Evolutionary conservation across 169 alveolate genomes (phyloP), one percentile per base, ranked within the genome.

Genomic region (Eimeria falciformis): DNA sequence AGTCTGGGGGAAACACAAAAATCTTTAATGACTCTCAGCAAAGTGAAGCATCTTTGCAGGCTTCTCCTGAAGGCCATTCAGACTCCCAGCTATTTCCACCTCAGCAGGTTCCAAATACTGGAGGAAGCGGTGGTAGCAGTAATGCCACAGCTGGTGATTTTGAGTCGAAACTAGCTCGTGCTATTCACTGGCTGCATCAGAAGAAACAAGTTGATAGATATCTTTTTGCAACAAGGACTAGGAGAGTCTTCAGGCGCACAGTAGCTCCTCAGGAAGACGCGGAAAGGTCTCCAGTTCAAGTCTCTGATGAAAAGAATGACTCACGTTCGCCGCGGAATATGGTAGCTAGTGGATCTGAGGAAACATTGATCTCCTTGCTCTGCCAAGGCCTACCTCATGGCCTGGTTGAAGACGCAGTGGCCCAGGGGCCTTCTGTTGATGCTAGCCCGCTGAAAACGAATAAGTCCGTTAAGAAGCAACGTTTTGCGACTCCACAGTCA

Each of bases 161-260:
- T 43, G 89, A 79, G 75, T 79, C 89, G 2, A 79, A 55, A 53
- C 50, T 79, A 7, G 33, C 89, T 11, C 89, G 89, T 27, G 89
- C 89, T 29, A 53, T 79, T 79, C 89, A 79, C 75, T 79, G 89
- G 89, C 53, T 79, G 55, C 73, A 65, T 50, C 71, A 79, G 89
- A 79, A 79, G 50, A 79, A 55, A 37, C 75, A 79, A n/a, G 50
- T 50, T 79, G 89, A 79, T 37, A 50, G 89, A 7, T 79, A 73
- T 23, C 56, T 79, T 3, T 79, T 79, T 79, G 89, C 89, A 17
- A 75, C 89, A 23, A 69, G 89, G 45, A 79, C 89, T 18, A 53
- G 50, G 75, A 53, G 23, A 21, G 55, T 55, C 3, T 33, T 79
- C 33, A 56, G 37, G 58, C 50, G 27, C 53, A 7, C 86, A 29